Evolutionary conservation across 305 asterid species (phyloP).

Genomic region (Fraxinus angustifolia): DNA sequence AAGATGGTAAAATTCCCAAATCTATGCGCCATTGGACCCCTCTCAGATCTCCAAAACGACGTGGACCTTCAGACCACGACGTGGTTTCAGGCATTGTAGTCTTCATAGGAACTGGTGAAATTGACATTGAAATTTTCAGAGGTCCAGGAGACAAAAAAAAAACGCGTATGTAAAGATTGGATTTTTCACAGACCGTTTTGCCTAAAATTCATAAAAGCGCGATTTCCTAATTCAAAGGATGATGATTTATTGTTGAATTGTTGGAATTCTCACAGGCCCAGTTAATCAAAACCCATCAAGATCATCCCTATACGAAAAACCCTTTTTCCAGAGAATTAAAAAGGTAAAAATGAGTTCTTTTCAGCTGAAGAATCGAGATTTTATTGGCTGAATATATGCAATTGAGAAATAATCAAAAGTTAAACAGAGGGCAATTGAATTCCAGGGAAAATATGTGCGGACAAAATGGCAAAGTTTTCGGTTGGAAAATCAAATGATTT

Average conservation of each 20-base stretch:
- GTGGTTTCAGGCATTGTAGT: conserved; percentile 38
- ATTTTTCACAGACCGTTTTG: conserved; percentile 14
- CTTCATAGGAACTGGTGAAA: conserved; percentile 33
- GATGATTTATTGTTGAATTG: neutral
- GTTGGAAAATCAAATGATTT: neutral
- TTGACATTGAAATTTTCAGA: conserved; percentile 15
- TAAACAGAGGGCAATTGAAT: neutral
- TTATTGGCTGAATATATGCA: neutral
- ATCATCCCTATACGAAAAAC: conserved; percentile 1
- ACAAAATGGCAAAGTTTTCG: neutral
- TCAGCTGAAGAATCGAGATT: neutral
- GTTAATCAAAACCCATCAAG: conserved; percentile 20
- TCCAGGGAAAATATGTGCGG: neutral
- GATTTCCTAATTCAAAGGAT: conserved; percentile 8
- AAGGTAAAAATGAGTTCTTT: neutral
- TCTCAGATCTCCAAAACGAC: conserved; percentile 60
- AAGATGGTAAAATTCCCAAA: conserved; percentile 80
- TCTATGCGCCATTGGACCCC: conserved; percentile 86
- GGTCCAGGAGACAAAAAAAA: conserved; percentile 12
- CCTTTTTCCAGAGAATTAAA: neutral
- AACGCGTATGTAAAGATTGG: neutral
- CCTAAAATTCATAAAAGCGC: conserved; percentile 2
- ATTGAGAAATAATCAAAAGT: neutral
- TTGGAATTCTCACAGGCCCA: conserved; percentile 20
- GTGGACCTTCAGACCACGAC: conserved; percentile 29